These are phyloP conservation scores for Epichloe coenophiala DNA, from an alignment of 2,329 filamentous ascomycete genomes.

Conservation along the genomic window DNA sequence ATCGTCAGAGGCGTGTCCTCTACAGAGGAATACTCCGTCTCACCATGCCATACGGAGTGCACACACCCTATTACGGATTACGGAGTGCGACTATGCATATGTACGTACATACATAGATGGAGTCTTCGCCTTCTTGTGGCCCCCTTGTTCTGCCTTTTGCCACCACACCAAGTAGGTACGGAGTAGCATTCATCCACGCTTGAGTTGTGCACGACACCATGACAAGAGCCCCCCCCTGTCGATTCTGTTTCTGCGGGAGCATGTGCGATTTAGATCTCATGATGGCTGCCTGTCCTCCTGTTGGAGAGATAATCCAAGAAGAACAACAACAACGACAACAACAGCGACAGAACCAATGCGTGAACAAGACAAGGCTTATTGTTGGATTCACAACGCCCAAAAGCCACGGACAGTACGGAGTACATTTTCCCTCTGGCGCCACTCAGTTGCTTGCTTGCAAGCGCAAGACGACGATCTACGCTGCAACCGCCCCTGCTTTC, in stretches of 20 bases:
- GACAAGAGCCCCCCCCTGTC: background rate
- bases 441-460: background rate
- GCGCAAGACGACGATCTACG: background rate
- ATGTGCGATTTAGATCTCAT: background rate
- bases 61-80: too few species aligned
- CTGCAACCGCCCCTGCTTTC: background rate
- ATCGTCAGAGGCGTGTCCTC: background rate
- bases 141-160: conserved; percentile 5
- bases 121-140: background rate
- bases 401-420: background rate
- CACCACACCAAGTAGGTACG: conserved; percentile 4
- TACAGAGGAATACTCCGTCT: background rate
- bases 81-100: background rate
- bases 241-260: background rate
- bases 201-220: background rate
- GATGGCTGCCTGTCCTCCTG: background rate
- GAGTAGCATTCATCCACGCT: background rate
- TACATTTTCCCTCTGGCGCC: background rate
- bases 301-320: background rate
- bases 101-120: background rate
- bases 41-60: background rate
- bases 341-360: background rate
- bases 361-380: background rate
- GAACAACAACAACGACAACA: too few species aligned
- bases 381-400: background rate